A percentile compares a stretch with the other conserved stretches of the same genome.
Conservation (phyloP, 495 filamentous ascomycete species). For the Achaetomiella virescens region DNA sequence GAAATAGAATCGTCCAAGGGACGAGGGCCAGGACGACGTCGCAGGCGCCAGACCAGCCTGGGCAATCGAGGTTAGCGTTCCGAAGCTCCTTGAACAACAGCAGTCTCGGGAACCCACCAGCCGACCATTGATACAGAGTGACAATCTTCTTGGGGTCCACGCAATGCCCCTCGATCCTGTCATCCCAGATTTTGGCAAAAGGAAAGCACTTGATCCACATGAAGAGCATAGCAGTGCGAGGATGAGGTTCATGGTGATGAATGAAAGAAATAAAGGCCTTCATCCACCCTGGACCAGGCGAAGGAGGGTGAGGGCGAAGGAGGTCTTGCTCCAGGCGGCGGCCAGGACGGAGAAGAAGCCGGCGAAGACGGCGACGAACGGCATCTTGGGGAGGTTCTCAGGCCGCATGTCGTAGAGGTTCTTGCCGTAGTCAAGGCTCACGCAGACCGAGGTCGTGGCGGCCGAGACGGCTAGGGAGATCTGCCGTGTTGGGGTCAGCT, state of each 20-base stretch:
- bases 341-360: conserved; percentile 23
- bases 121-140: conserved; percentile 19
- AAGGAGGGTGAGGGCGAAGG: conserved; percentile 24
- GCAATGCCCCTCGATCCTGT: conserved; percentile 15
- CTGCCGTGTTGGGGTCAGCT: not conserved
- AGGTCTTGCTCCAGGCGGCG: conserved; percentile 20
- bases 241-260: conserved; percentile 18
- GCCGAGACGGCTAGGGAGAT: conserved; percentile 12
- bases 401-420: conserved; percentile 18
- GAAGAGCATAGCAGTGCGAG: conserved; percentile 18
- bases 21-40: conserved; percentile 32
- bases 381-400: conserved; percentile 14
- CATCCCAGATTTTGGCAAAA: conserved; percentile 19
- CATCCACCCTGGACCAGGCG: conserved; percentile 18
- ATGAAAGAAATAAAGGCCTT: conserved; percentile 17
- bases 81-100: too few relatives aligned
- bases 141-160: conserved; percentile 15
- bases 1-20: conserved; percentile 30
- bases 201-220: conserved; percentile 24
- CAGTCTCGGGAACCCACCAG: conserved; percentile 11
- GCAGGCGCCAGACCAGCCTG: conserved; percentile 30
- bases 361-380: conserved; percentile 16
- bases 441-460: conserved; percentile 19
- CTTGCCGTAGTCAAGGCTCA: conserved; percentile 23
- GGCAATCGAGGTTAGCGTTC: not conserved